A percentile compares a stretch with the other conserved stretches of the same genome.
Evolutionary conservation across 225 moss, liverwort and hornwort genomes (phyloP).

Genomic region (Sphagnum tenellum): DNA sequence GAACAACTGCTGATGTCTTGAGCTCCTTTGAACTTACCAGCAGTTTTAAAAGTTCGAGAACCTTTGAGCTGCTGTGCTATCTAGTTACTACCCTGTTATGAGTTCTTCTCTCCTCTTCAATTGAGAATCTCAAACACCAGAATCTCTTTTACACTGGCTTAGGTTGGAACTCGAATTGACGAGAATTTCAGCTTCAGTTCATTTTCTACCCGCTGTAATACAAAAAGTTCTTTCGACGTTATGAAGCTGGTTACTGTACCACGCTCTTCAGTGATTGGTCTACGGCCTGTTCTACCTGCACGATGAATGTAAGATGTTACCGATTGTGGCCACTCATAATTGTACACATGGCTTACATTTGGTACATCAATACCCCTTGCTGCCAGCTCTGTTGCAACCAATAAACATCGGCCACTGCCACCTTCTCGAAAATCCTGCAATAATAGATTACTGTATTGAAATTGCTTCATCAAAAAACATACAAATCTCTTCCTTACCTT

Average conservation of each 20-base stretch:
- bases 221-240: slow-evolving; percentile 70
- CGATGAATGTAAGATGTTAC: slow-evolving; percentile 84
- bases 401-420: slow-evolving; percentile 48
- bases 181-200: slow-evolving; percentile 55
- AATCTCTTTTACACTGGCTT: too few relatives aligned
- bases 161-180: slow-evolving; percentile 9
- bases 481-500: background rate
- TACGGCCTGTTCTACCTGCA: slow-evolving; percentile 81
- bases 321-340: slow-evolving; percentile 73
- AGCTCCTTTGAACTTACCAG: too few relatives aligned
- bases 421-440: slow-evolving; percentile 72
- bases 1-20: too few relatives aligned
- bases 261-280: slow-evolving; percentile 73
- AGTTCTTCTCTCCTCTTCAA: too few relatives aligned
- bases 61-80: too few relatives aligned
- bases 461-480: background rate
- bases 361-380: slow-evolving; percentile 91
- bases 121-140: too few relatives aligned
- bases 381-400: slow-evolving; percentile 87
- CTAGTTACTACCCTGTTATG: too few relatives aligned
- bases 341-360: slow-evolving; percentile 91
- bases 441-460: background rate
- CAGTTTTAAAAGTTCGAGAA: too few relatives aligned
- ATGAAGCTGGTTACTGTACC: slow-evolving; percentile 89
- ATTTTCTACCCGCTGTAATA: slow-evolving; percentile 69